A percentile compares a stretch with the other conserved stretches of the same genome.
These are phyloP conservation scores for Physcomitrium patens DNA, from an alignment of 225 moss, liverwort and hornwort genomes.

Conservation along the genomic window DNA sequence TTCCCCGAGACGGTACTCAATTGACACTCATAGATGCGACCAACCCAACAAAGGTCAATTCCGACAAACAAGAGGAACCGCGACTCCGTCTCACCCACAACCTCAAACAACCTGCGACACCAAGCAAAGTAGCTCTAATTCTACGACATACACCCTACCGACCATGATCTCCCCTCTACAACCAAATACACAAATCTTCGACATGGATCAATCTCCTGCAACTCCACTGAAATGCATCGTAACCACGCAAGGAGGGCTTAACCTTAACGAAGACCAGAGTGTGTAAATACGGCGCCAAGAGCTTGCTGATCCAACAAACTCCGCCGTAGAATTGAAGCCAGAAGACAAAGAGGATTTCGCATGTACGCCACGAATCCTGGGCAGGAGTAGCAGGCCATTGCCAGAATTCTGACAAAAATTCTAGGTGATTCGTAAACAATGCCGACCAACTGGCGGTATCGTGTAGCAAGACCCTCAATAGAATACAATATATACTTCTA, in stretches of 20 bases:
- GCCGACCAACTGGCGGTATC: constrained; percentile 35
- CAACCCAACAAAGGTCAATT: constrained; percentile 7
- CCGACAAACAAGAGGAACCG: not conserved
- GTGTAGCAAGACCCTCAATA: too few relatives aligned
- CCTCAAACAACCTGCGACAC: not conserved
- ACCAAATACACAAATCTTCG: constrained; percentile 17
- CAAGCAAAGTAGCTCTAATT: not conserved
- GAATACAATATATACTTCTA: too few relatives aligned
- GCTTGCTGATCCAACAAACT: constrained; percentile 3
- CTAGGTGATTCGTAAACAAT: not conserved
- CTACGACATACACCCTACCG: not conserved
- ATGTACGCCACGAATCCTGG: constrained; percentile 16
- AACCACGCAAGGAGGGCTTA: not conserved
- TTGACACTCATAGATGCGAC: not conserved
- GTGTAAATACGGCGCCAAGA: constrained; percentile 6
- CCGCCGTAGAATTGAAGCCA: constrained; percentile 9
- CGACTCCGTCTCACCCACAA: not conserved
- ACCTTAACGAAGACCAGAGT: too few relatives aligned
- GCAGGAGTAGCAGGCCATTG: constrained; percentile 16
- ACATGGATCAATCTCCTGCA: constrained; percentile 17
- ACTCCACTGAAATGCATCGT: constrained; percentile 13
- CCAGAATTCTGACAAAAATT: constrained; percentile 32
- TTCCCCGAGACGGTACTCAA: not conserved
- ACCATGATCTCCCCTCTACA: constrained; percentile 21
- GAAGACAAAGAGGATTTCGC: not conserved